Base-by-base conservation (phyloP, 2,329 filamentous ascomycete species). In the Gnomoniopsis sp. region DNA sequence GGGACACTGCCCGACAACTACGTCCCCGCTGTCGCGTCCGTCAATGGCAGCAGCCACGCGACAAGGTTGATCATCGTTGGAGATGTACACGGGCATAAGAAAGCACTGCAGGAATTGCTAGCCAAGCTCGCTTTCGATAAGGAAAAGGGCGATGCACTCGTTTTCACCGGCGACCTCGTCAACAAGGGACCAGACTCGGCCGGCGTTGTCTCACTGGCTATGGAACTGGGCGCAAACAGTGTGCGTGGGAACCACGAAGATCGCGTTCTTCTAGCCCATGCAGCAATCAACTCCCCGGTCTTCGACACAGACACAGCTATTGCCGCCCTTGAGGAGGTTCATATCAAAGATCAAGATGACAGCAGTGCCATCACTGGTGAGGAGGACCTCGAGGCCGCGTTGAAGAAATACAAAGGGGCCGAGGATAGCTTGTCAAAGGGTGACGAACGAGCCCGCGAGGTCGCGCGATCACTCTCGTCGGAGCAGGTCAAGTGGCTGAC, bases 211-310 rank as follows among this genome's bases (percentile, higher is more conserved):
- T 84, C 88, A 59, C 79, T 92, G 46, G 88, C 91, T 41, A 89
- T 91, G 70, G 74, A 82, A 15, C 75, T 93, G 41, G 83, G 84
- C 53, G 93, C 93, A 22, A 90, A 88, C 33, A 90, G 86, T 62
- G 91, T 98, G 10, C 87, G 93, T 53, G 95, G 95, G 19, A 97
- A 97, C 74, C 90, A 96, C 74, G 95, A 99, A 71, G 93, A 98
- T 71, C 83, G 87, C 22, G 80, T 97, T 21, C 80, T 98, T n/a
- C 80, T 88, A 10, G 81, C 86, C 1, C 83, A 86, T 61, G 76
- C 78, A 30, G 68, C 71, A 38, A 67, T 74, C 65, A 57, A 67
- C 19, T 17, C 38, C 17, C 11, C 22, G 2, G 30, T 21, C n/a
- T 33, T 44, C 46, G 38, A 49, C 14, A 17, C 49, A 2, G 53